A percentile compares a stretch with the other conserved stretches of the same genome.
Evolutionary conservation across 768 basidiomycete species (phyloP).

Genomic region (Termitomyces sp.): DNA sequence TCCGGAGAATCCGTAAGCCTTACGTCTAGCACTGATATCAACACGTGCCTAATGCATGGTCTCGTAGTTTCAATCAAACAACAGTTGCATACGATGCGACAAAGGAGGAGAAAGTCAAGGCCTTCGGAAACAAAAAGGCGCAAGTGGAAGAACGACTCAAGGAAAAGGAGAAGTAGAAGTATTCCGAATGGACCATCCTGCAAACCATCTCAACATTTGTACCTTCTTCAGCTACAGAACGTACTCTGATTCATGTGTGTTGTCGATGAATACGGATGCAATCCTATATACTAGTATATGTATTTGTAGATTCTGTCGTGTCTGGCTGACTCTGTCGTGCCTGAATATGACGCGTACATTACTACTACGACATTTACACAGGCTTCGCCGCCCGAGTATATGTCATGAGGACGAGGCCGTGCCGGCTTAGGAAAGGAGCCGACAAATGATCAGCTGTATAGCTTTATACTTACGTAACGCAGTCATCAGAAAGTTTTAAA

Average conservation of each 20-base stretch:
- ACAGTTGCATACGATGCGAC: conserved; percentile 77
- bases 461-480: conserved; percentile 14
- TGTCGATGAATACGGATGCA: background rate
- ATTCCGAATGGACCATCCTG: background rate
- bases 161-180: conserved; percentile 23
- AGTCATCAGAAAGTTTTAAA: conserved; percentile 3
- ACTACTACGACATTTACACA: background rate
- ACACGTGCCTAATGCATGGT: background rate
- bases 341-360: background rate
- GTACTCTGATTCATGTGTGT: background rate
- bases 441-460: background rate
- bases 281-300: background rate
- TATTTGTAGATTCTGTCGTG: no score
- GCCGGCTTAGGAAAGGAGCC: background rate
- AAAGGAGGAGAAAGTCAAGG: conserved; percentile 81
- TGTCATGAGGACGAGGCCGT: background rate
- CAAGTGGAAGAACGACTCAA: conserved; percentile 64
- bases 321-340: no score
- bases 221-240: background rate
- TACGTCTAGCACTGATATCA: background rate
- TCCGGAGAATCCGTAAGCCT: conserved; percentile 85
- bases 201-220: background rate
- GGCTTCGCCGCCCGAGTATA: background rate
- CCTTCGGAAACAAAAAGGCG: conserved; percentile 62
- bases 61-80: conserved; percentile 74